A percentile compares a stretch with the other conserved stretches of the same genome.
These are phyloP conservation scores for Cenchrus purpureus DNA, from an alignment of 176 grass and related monocot genomes.

Conservation along the genomic window DNA sequence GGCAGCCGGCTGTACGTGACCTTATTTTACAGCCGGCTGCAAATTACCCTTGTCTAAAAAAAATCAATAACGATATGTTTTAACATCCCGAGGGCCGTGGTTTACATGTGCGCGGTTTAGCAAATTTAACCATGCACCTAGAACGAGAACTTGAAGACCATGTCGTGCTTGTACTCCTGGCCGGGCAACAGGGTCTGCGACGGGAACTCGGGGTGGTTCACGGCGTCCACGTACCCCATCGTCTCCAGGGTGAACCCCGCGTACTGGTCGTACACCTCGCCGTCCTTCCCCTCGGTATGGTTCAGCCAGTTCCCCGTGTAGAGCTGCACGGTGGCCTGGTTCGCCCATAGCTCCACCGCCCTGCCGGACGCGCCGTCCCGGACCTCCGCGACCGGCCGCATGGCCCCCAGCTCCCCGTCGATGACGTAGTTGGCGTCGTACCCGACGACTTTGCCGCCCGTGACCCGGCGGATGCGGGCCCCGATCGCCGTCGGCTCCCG, in stretches of 20 bases:
- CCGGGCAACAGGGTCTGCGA: constrained; percentile 64
- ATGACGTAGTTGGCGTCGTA: constrained; percentile 81
- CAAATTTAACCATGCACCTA: constrained; percentile 17
- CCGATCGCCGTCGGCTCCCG: constrained; percentile 48
- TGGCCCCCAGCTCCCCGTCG: constrained; percentile 10
- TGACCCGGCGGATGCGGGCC: constrained; percentile 56
- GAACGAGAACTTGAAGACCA: constrained; percentile 72
- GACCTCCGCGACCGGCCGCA: constrained; percentile 63
- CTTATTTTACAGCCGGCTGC: too few species aligned
- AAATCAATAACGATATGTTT: not conserved
- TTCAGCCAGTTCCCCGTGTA: constrained; percentile 74
- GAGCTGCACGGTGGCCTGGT: constrained; percentile 76
- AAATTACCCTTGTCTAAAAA: not conserved
- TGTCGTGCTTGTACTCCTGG: constrained; percentile 70
- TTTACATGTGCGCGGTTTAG: not conserved
- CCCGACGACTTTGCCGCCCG: constrained; percentile 42
- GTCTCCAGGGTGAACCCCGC: constrained; percentile 66
- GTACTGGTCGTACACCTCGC: constrained; percentile 51
- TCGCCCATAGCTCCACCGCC: constrained; percentile 71
- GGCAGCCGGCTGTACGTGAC: too few species aligned
- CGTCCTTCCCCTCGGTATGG: constrained; percentile 60
- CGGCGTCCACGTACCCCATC: constrained; percentile 74
- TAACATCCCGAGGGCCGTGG: not conserved
- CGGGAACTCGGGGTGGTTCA: constrained; percentile 90
- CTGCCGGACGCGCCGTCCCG: constrained; percentile 51